These are phyloP conservation scores for Raphidocelis subcapitata DNA, from an alignment of 139 green algal genomes.

Conservation along the genomic window DNA sequence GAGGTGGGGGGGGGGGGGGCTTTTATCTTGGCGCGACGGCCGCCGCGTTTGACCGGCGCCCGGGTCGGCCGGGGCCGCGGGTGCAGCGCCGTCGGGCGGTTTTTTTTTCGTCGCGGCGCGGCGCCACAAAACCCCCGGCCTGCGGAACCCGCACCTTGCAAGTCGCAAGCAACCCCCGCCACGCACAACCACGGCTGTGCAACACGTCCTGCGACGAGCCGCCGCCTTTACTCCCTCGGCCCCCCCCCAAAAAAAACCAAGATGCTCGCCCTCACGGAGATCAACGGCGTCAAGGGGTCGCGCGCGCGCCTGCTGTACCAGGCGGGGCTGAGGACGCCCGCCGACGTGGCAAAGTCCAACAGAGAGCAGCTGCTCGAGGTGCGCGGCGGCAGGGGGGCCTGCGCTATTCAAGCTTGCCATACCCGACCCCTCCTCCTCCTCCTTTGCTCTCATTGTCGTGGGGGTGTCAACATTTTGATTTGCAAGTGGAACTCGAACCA, in stretches of 20 bases:
- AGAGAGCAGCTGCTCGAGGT: constrained; percentile 44
- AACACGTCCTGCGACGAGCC: no score
- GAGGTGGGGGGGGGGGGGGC: constrained; percentile 1
- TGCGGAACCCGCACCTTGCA: no score
- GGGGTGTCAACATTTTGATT: not conserved
- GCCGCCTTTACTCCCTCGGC: no score
- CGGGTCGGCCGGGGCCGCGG: not conserved
- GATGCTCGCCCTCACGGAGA: constrained; percentile 78
- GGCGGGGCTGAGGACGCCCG: constrained; percentile 68
- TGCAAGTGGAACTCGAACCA: not conserved
- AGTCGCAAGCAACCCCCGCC: no score
- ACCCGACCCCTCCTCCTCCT: not conserved
- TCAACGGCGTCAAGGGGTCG: constrained; percentile 58
- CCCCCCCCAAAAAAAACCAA: no score
- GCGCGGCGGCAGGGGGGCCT: constrained; percentile 41
- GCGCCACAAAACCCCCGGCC: no score
- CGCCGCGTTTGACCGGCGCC: no score
- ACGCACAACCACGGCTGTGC: no score
- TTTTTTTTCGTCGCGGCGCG: not conserved
- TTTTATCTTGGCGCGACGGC: not conserved
- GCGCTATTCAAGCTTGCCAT: not conserved
- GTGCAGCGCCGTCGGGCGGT: not conserved
- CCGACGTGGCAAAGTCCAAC: constrained; percentile 53
- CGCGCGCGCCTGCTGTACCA: constrained; percentile 79
- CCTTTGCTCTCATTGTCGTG: not conserved